Percentiles rank a stretch among this genome's conserved stretches.
Conservation (phyloP, 495 filamentous ascomycete species). For the Aspergillus kassunensis region DNA sequence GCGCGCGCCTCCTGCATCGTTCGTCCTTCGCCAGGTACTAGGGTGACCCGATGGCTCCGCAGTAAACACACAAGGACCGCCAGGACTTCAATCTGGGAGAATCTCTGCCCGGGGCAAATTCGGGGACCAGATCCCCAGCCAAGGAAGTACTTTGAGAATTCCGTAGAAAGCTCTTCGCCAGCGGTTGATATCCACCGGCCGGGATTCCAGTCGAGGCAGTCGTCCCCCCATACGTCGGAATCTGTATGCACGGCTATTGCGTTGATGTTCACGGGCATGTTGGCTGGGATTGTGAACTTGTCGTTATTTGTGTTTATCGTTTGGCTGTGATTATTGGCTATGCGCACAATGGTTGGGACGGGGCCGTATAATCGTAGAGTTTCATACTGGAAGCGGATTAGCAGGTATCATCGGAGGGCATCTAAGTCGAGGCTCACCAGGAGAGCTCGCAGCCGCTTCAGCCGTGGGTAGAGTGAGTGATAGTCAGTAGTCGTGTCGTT, state of each 20-base stretch:
- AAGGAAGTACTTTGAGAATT: neutral
- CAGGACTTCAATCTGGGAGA: constrained; percentile 10
- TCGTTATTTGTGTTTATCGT: neutral
- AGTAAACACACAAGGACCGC: constrained; percentile 6
- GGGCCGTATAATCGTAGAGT: constrained; percentile 13
- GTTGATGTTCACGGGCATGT: constrained; percentile 2
- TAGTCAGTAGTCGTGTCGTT: neutral
- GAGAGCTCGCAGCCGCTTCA: neutral
- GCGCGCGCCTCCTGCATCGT: neutral
- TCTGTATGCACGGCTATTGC: constrained; percentile 5
- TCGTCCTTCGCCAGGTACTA: neutral
- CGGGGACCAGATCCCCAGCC: constrained; percentile 8
- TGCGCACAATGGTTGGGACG: constrained; percentile 1
- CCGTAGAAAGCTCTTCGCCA: neutral
- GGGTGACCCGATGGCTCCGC: neutral
- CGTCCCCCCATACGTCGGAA: constrained; percentile 1
- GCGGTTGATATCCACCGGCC: constrained; percentile 4
- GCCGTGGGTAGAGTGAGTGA: neutral
- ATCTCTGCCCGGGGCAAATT: constrained; percentile 8
- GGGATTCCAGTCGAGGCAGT: constrained; percentile 6
- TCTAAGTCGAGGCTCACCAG: constrained; percentile 1
- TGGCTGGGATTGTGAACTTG: neutral
- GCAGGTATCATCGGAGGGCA: neutral
- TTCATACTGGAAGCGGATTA: constrained; percentile 7
- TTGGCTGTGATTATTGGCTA: neutral